Base-by-base conservation (phyloP, 192 early-diverging fungal species). In the Coemansia sp. region DNA sequence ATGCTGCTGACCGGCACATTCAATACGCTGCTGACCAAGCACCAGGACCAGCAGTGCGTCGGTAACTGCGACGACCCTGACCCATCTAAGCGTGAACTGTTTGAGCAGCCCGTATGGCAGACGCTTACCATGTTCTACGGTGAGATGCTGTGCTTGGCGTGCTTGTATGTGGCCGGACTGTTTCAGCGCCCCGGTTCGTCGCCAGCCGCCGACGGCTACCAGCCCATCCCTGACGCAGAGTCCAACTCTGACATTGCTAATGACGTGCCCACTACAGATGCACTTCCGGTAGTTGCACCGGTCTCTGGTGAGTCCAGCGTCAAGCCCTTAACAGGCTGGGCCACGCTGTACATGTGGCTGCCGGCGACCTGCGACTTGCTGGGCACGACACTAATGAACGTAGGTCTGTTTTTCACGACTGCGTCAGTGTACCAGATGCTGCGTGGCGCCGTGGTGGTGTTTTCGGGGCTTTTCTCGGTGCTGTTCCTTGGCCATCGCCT, bases 81-180 rank as follows among this genome's bases (percentile, higher is more conserved):
- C 60, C 82, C 85, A 2, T 67, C 66, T 11, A 85, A 89, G 17
- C 82, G 83, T 45, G 70, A 88, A 50, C 83, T 89, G 50, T 98
- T 94, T 86, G 95, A 98, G 73, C 96, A 98, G 79, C 96, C 96
- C 12, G 82, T 96, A n/a, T 94, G 91, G 91, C 95, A 97, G 85
- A 97, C 96, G 22, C 83, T 98, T 54, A 95, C 92, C 61, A 98
- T 98, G 96, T 98, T 97, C 74, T 72, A 93, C 38, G 96, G 96
- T 55, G 96, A 98, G 72, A 85, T 86, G 49, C 74, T 92, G 25
- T 91, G 96, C 72, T 75, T 96, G 35, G 73, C 86, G 10, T 82
- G 87, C 55, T 83, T 89, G 72, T 90, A 84, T 70, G 9, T 89
- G 53, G 70, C 67, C 48, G 48, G 70, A 17, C 53, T 64, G 35